Evolutionary conservation across 768 basidiomycete genomes (phyloP).

Genomic region (Imleria badia): DNA sequence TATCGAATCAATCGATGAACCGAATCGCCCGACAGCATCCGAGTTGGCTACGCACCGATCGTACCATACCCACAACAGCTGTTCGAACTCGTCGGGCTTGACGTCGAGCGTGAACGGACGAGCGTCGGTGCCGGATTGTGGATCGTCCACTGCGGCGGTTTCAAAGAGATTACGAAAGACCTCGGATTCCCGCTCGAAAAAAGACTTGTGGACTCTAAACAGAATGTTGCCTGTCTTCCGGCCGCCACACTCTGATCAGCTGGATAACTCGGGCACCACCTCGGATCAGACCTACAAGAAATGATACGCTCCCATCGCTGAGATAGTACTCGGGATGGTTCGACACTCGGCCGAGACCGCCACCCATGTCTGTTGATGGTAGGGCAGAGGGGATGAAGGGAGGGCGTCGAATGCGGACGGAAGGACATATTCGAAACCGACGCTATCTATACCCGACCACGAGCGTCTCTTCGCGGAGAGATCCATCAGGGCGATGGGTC

Average conservation of each 20-base stretch:
- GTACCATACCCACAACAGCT: slow-evolving; percentile 60
- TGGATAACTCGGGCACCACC: not conserved
- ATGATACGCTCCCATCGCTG: slow-evolving; percentile 9
- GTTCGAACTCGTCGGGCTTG: slow-evolving; percentile 44
- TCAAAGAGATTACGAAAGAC: slow-evolving; percentile 41
- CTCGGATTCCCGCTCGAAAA: slow-evolving; percentile 57
- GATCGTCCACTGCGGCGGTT: slow-evolving; percentile 26
- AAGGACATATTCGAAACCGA: not conserved
- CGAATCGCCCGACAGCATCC: not conserved
- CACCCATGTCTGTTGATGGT: slow-evolving; percentile 11
- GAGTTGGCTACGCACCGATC: slow-evolving; percentile 39
- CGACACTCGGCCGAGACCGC: slow-evolving; percentile 6
- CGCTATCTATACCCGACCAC: slow-evolving; percentile 19
- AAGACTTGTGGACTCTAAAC: slow-evolving; percentile 56
- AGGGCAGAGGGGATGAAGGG: not conserved
- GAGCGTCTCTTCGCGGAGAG: slow-evolving; percentile 17
- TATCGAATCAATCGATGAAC: slow-evolving; percentile 22
- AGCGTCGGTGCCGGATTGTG: slow-evolving; percentile 35
- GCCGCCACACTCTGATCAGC: slow-evolving; percentile 8
- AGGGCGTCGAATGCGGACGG: not conserved
- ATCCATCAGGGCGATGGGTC: slow-evolving; percentile 15
- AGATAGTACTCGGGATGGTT: slow-evolving; percentile 13
- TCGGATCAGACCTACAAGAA: slow-evolving; percentile 15
- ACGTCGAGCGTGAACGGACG: slow-evolving; percentile 46
- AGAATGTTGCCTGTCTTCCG: slow-evolving; percentile 48